These are phyloP conservation scores for Mycena venus DNA, from an alignment of 768 basidiomycete genomes.

Conservation along the genomic window DNA sequence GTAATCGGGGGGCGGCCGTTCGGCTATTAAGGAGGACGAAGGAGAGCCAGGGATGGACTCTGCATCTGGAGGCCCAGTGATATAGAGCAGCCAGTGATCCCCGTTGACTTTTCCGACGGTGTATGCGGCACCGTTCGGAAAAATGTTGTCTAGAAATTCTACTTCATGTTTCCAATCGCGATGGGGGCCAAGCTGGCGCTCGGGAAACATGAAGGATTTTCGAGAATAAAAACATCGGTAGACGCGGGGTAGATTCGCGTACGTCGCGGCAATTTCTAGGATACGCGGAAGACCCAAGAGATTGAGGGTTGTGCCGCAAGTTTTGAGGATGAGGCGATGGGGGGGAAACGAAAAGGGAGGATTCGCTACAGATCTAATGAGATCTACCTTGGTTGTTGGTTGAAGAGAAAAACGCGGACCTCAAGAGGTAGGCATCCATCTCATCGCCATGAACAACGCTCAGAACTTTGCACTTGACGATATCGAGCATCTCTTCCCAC, in stretches of 20 bases:
- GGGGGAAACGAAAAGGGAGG: constrained; percentile 95
- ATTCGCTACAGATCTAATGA: constrained; percentile 77
- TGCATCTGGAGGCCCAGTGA: constrained; percentile 71
- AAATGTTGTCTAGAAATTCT: constrained; percentile 90
- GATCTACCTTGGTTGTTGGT: constrained; percentile 18
- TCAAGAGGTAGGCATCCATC: constrained; percentile 95
- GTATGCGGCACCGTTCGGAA: constrained; percentile 92
- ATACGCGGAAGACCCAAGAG: constrained; percentile 95
- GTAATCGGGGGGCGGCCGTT: constrained; percentile 72
- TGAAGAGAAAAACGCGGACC: constrained; percentile 64
- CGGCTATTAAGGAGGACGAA: constrained; percentile 27
- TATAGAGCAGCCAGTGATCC: constrained; percentile 98
- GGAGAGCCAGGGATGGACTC: constrained; percentile 30
- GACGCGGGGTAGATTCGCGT: constrained; percentile 77
- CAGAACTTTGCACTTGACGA: constrained; percentile 96
- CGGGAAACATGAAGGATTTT: constrained; percentile 99
- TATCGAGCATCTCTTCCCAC: constrained; percentile 98
- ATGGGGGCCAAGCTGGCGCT: constrained; percentile 93
- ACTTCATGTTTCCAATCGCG: constrained; percentile 95
- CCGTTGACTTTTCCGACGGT: constrained; percentile 98
- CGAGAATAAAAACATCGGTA: constrained; percentile 97
- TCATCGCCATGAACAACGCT: constrained; percentile 91
- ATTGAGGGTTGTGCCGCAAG: constrained; percentile 98
- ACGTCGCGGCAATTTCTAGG: constrained; percentile 87
- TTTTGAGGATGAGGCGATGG: constrained; percentile 97